Percentiles rank a stretch among this genome's conserved stretches.
phyloP scores from a whole-genome alignment of 2,329 filamentous ascomycete species.

The Westerdykella sp. region DNA sequence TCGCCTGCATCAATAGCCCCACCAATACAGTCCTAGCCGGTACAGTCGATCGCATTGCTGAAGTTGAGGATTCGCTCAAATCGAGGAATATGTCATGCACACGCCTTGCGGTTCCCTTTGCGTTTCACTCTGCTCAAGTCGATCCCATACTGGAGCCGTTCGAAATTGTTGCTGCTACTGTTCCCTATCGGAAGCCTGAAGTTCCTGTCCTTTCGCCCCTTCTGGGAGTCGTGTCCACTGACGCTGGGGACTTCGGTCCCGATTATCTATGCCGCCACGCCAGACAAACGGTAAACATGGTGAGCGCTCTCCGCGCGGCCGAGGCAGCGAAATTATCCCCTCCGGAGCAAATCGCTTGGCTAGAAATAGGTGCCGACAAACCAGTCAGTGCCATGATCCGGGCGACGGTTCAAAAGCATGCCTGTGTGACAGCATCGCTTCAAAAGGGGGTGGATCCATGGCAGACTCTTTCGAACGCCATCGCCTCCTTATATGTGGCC shows the following conservation, averaged over 20 bases:
- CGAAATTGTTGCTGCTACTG: constrained; percentile 48
- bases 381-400: constrained; percentile 64
- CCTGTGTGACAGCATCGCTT: constrained; percentile 54
- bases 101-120: constrained; percentile 59
- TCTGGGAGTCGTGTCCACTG: constrained; percentile 54
- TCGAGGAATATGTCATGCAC: constrained; percentile 54
- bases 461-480: constrained; percentile 55
- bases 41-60: constrained; percentile 53
- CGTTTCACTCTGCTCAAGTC: constrained; percentile 61
- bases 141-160: constrained; percentile 58
- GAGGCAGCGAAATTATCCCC: constrained; percentile 55
- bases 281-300: constrained; percentile 64
- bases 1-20: constrained; percentile 71
- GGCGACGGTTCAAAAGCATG: constrained; percentile 52
- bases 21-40: constrained; percentile 69
- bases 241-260: constrained; percentile 52
- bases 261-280: constrained; percentile 60
- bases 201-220: constrained; percentile 64
- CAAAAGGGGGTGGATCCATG: constrained; percentile 58
- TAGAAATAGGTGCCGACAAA: constrained; percentile 70
- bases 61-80: constrained; percentile 46
- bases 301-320: constrained; percentile 54
- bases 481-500: constrained; percentile 55
- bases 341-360: constrained; percentile 61
- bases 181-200: constrained; percentile 53